Percentiles rank a stretch among this genome's conserved stretches.
Evolutionary conservation across 2,329 filamentous ascomycete species (phyloP).

Genomic region (Claviceps monticola): DNA sequence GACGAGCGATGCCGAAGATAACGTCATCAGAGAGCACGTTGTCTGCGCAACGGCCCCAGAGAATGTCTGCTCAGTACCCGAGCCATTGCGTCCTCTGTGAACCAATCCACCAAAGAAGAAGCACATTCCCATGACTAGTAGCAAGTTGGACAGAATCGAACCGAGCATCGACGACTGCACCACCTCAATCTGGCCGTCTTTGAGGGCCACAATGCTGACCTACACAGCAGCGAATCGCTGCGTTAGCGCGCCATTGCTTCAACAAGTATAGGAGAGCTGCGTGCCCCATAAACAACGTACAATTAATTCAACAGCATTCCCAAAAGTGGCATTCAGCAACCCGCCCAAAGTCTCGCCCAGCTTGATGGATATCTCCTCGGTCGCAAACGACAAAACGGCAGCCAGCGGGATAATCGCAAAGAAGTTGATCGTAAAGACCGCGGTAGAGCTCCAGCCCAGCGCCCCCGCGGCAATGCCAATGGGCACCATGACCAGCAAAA

Average conservation of each 20-base stretch:
- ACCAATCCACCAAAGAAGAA: slow-evolving; percentile 62
- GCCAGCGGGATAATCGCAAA: slow-evolving; percentile 67
- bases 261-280: background rate
- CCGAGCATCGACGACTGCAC: slow-evolving; percentile 98
- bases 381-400: slow-evolving; percentile 61
- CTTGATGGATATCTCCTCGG: slow-evolving; percentile 60
- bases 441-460: slow-evolving; percentile 47
- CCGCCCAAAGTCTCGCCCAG: slow-evolving; percentile 63
- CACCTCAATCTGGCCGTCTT: slow-evolving; percentile 76
- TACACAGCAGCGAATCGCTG: slow-evolving; percentile 19
- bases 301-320: slow-evolving; percentile 69
- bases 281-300: slow-evolving; percentile 27
- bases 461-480: slow-evolving; percentile 55
- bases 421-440: slow-evolving; percentile 66
- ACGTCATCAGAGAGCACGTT: slow-evolving; percentile 59
- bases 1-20: slow-evolving; percentile 64
- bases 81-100: slow-evolving; percentile 41
- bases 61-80: slow-evolving; percentile 54
- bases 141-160: slow-evolving; percentile 85
- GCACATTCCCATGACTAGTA: slow-evolving; percentile 74
- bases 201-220: slow-evolving; percentile 86
- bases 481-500: slow-evolving; percentile 60
- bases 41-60: slow-evolving; percentile 67
- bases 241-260: background rate
- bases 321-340: slow-evolving; percentile 62